Evolutionary conservation across 164 flowering plant species (phyloP), one percentile per base, ranked within the genome.

Genomic region (Hamamelis virginiana): DNA sequence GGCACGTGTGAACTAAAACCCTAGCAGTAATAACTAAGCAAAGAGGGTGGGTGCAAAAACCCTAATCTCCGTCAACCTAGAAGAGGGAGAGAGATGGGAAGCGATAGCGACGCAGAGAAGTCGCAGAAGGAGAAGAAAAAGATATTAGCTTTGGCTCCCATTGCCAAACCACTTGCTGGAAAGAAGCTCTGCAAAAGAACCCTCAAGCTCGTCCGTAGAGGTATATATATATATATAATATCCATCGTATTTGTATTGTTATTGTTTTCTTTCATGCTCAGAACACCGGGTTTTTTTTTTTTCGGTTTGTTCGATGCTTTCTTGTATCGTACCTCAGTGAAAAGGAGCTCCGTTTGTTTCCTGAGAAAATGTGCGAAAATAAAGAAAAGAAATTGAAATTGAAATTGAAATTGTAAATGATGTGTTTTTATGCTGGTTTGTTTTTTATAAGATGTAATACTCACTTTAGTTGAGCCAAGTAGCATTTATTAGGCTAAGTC

Each of bases 81-180:
- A 23, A 72, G 53, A 64, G 66, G 53, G 71, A 65, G 56, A 70
- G 73, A 77, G 59, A 80, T 80, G 91, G 92, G 92, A 51, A 87
- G 92, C 72, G 97, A 90, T 51, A 86, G 88, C 69, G 98, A 94
- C 70, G 76, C 77, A 55, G 98, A 92, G 76, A 89, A 80, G 76
- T 45, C 85, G 18, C 70, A 60, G 78, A 86, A 83, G 79, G 95
- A 88, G 80, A 89, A 69, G 89, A 91, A 87, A 85, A 86, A 81
- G 83, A 57, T 80, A 8, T 0, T 65, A 15, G 82, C 87, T 62
- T 52, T 92, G 3, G 85, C 98, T 44, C 97, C 97, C 27, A 94
- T 94, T 3, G 97, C 98, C 21, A 88, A 87, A 68, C 98, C 97
- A 38, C 87, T 94, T 18, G 97, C 97, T 10, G 97, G 95, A 41